Evolutionary conservation across 176 grass and related monocot genomes (phyloP), one percentile per base, ranked within the genome.

Genomic region (Panicum miliaceum): DNA sequence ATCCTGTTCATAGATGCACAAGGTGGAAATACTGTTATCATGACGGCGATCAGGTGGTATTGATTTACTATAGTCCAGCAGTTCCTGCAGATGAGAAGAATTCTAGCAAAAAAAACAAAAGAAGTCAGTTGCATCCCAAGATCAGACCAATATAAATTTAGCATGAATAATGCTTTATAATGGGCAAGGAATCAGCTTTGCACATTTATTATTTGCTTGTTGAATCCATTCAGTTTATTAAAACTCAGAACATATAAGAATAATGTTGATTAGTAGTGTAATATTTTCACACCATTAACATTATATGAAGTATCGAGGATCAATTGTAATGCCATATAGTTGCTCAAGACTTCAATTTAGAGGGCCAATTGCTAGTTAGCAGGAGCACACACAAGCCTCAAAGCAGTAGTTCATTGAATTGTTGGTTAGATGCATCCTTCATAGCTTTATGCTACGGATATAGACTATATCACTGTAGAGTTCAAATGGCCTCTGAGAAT

Each of bases 51-150:
- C 86, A 22, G 81, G 77, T 81, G 83, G 74, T 20, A 88, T 57
- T 38, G 80, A 92, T 90, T 95, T 98, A 79, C 89, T 89, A 67
- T 93, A 86, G 52, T 98, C 85, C 84, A 98, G 64, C 78, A 98
- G 93, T 67, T 98, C 82, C 77, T 94, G 91, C 38, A 93, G 77
- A 87, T 93, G 91, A 79, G 84, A 86, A 12, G 84, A 77, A 89
- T 93, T 89, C 96, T 98, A 80, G 14, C 9, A 23, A n/a, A 34
- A 22, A 82, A 51, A 64, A 57, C 32, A 73, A 63, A 87, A 64
- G 61, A 74, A 27, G 42, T 64, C 18, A 87, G 76, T 78, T 62
- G 47, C 35, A 58, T 80, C 43, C 59, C 46, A 52, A 73, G 46
- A 73, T 73, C 71, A 52, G 26, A 52, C 8, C 38, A 72, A 82